Conservation (phyloP, 139 green algal species). For the Prasinococcaceae sp. region DNA sequence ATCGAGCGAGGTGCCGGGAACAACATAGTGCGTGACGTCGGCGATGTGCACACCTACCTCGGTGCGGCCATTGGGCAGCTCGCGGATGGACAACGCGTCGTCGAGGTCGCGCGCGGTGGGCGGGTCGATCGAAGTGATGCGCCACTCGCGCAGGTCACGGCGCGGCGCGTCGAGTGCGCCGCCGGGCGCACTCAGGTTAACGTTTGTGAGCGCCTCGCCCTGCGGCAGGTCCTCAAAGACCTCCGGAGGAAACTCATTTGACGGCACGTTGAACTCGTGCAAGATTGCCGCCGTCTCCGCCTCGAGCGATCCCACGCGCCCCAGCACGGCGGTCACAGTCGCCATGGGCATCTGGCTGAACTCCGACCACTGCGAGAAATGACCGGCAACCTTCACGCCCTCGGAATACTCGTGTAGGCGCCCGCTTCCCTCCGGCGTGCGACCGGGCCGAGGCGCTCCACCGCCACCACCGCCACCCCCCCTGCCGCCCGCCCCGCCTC, state of each 20-base stretch:
- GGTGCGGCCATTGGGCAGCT: constrained; percentile 12
- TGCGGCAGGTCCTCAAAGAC: background rate
- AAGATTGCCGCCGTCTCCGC: background rate
- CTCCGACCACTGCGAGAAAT: too few relatives aligned
- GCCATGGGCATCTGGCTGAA: too few relatives aligned
- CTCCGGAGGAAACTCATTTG: constrained; percentile 2
- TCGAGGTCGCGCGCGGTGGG: constrained; percentile 36
- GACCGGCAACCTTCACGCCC: too few relatives aligned
- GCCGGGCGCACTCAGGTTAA: too few relatives aligned
- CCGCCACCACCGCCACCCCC: too few relatives aligned
- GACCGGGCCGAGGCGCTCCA: too few relatives aligned
- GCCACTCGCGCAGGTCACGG: constrained; percentile 50
- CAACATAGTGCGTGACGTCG: constrained; percentile 37
- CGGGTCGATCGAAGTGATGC: constrained; percentile 35
- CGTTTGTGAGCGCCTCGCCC: too few relatives aligned
- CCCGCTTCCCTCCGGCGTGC: too few relatives aligned
- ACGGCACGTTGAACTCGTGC: too few relatives aligned
- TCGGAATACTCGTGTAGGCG: too few relatives aligned
- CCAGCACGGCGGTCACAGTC: background rate
- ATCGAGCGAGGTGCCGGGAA: constrained; percentile 55
- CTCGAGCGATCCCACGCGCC: background rate
- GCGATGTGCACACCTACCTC: constrained; percentile 36
- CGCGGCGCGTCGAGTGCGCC: too few relatives aligned
- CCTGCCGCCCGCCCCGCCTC: too few relatives aligned
- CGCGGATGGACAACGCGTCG: constrained; percentile 27